Evolutionary conservation across 768 basidiomycete species (phyloP), one percentile per base, ranked within the genome.

Genomic region (Hydnum rufescens): DNA sequence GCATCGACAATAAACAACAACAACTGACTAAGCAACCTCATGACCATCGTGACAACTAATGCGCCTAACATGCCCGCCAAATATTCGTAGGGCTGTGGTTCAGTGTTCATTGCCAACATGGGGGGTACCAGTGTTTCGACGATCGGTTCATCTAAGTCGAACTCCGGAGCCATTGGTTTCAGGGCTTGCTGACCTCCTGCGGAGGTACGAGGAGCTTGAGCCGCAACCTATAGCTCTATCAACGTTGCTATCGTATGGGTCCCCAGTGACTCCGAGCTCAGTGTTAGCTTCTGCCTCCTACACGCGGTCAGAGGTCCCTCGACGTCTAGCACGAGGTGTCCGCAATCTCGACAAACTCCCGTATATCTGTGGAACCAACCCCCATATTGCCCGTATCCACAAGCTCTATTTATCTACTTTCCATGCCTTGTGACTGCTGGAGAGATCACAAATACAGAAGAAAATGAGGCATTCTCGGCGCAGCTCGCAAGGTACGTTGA

Each of bases 331-430:
- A 1, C 75, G 73, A 53, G 77, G 85, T 8, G 78, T 84, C 42
- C 74, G 74, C 30, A 78, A 77, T 22, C 68, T 89, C 49, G 83
- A 88, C 61, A 66, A 71, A 0, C 71, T 89, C 30, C 86, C 86
- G 0, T 89, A 82, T 65, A 89, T 89, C 34, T 87, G 88, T 48
- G 87, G 84, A 22, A 86, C 82, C 50, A 89, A 89, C 63, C 86
- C 86, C 13, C 85, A 82, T 64, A 74, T 89, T n/a, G 71, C 80
- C 3, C 76, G 74, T 53, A 77, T 76, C 8, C 69, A 86, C 54
- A 67, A 77, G 52, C 71, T 79, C 4, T 81, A 84, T 65, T 70
- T 74, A 58, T 71, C 75, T 46, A 80, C 80, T 63, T 85, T 88
- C 60, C 66, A 71, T 49, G 75, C 61, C 69, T 87, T 32, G 78